A percentile compares a stretch with the other conserved stretches of the same genome.
phyloP scores from a whole-genome alignment of 1,284 basidiomycete species.

The Boletus semigastroideus region DNA sequence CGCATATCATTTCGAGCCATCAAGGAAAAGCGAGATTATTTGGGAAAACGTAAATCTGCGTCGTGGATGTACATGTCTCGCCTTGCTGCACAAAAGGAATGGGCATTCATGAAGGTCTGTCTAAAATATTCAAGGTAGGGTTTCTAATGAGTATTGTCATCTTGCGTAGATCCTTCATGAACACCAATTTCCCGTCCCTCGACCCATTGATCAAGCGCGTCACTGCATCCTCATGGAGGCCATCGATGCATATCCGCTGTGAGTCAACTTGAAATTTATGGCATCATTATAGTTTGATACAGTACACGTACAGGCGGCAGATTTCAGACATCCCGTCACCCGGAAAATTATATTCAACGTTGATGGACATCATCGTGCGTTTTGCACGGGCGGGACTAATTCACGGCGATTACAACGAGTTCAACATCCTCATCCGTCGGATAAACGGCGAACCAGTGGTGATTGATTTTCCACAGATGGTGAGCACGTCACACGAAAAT shows the following conservation, averaged over 20 bases:
- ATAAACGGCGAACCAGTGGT: slow-evolving; percentile 84
- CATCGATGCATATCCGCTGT: slow-evolving; percentile 95
- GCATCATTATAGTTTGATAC: not conserved
- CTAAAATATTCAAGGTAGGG: not conserved
- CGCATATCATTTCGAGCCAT: slow-evolving; percentile 96
- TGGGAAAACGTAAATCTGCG: slow-evolving; percentile 93
- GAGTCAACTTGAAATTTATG: slow-evolving; percentile 29
- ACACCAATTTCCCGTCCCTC: slow-evolving; percentile 91
- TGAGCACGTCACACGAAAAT: slow-evolving; percentile 94
- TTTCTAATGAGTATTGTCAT: not conserved
- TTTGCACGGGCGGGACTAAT: slow-evolving; percentile 93
- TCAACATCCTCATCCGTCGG: slow-evolving; percentile 93
- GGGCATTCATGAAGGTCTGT: slow-evolving; percentile 95
- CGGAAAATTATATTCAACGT: slow-evolving; percentile 84
- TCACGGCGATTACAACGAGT: slow-evolving; percentile 99
- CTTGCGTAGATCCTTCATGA: slow-evolving; percentile 82
- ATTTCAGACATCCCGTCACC: slow-evolving; percentile 82
- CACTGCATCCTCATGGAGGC: slow-evolving; percentile 97
- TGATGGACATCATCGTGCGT: slow-evolving; percentile 97
- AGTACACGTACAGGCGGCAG: slow-evolving; percentile 67
- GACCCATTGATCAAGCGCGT: slow-evolving; percentile 90
- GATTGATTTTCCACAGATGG: slow-evolving; percentile 99
- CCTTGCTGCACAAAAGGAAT: slow-evolving; percentile 95
- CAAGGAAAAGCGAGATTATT: slow-evolving; percentile 96
- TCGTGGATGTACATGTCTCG: slow-evolving; percentile 99